Percentiles rank a stretch among this genome's conserved stretches.
Evolutionary conservation across 2,329 filamentous ascomycete genomes (phyloP).

Genomic region (Fusarium coffeatum): DNA sequence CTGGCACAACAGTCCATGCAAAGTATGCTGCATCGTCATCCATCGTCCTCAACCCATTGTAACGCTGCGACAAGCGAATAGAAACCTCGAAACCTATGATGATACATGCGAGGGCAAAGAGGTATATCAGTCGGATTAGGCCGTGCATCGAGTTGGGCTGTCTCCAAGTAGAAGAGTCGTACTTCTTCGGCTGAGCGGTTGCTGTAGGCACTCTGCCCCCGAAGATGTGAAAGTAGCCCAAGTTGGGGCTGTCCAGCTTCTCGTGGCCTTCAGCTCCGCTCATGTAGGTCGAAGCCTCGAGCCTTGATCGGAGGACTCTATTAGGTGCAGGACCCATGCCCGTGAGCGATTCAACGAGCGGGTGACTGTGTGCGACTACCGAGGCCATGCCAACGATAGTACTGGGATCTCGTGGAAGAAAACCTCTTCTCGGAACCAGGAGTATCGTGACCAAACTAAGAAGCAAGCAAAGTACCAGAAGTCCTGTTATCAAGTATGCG

Average conservation of each 20-base stretch:
- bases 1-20: conserved; percentile 52
- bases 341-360: conserved; percentile 50
- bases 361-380: conserved; percentile 52
- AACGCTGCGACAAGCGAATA: conserved; percentile 47
- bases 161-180: conserved; percentile 46
- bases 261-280: conserved; percentile 53
- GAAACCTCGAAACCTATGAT: conserved; percentile 52
- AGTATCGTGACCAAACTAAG: conserved; percentile 37
- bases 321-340: conserved; percentile 51
- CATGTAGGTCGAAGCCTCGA: conserved; percentile 47
- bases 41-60: conserved; percentile 49
- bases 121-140: conserved; percentile 43
- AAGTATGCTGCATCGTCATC: conserved; percentile 47
- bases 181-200: conserved; percentile 19
- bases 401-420: conserved; percentile 52
- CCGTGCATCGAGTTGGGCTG: conserved; percentile 50
- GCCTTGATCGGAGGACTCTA: conserved; percentile 43
- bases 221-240: conserved; percentile 45
- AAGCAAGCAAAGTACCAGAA: conserved; percentile 46
- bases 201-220: conserved; percentile 40
- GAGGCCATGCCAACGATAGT: conserved; percentile 52
- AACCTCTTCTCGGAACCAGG: conserved; percentile 47
- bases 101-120: conserved; percentile 45
- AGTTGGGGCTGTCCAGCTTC: conserved; percentile 40
- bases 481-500: conserved; percentile 48